phyloP scores from a whole-genome alignment of 495 filamentous ascomycete species.

The Tuber umbilicatum region DNA sequence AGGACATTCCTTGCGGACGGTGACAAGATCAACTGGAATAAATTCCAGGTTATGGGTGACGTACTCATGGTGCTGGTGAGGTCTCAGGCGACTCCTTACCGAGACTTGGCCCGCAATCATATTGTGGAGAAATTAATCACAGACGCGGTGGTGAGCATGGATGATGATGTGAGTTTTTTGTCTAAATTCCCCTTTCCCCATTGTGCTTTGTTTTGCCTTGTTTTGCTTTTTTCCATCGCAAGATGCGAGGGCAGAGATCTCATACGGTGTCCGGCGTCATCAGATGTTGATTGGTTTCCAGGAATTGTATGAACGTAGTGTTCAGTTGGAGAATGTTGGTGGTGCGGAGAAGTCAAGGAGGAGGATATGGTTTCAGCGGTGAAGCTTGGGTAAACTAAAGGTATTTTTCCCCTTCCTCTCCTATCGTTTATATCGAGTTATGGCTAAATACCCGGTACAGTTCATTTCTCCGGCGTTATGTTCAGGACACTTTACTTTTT shows the following conservation, averaged over 20 bases:
- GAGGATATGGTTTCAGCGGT: slow-evolving; percentile 9
- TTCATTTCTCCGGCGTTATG: background rate
- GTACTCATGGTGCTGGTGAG: slow-evolving; percentile 82
- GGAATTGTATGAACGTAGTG: slow-evolving; percentile 41
- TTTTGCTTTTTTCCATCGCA: slow-evolving; percentile 7
- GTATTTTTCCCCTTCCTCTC: background rate
- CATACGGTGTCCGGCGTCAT: slow-evolving; percentile 9
- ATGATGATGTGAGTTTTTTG: slow-evolving; percentile 39
- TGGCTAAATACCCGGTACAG: background rate
- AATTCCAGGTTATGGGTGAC: slow-evolving; percentile 93
- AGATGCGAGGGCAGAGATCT: slow-evolving; percentile 1
- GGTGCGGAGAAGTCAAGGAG: slow-evolving; percentile 27
- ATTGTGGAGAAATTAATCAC: slow-evolving; percentile 37
- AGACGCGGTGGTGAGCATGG: slow-evolving; percentile 38
- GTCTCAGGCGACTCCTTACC: slow-evolving; percentile 80
- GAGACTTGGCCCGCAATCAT: slow-evolving; percentile 49
- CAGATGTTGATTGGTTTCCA: slow-evolving; percentile 27
- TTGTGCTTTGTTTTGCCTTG: background rate
- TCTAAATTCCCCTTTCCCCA: slow-evolving; percentile 3
- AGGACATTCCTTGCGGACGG: slow-evolving; percentile 71
- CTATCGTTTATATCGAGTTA: background rate
- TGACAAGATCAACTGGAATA: slow-evolving; percentile 90
- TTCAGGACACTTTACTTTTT: background rate
- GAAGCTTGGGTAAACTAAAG: background rate
- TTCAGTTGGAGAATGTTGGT: slow-evolving; percentile 37